These are phyloP conservation scores for Uncinocarpus reesii DNA, from an alignment of 2,329 filamentous ascomycete genomes.

Conservation along the genomic window DNA sequence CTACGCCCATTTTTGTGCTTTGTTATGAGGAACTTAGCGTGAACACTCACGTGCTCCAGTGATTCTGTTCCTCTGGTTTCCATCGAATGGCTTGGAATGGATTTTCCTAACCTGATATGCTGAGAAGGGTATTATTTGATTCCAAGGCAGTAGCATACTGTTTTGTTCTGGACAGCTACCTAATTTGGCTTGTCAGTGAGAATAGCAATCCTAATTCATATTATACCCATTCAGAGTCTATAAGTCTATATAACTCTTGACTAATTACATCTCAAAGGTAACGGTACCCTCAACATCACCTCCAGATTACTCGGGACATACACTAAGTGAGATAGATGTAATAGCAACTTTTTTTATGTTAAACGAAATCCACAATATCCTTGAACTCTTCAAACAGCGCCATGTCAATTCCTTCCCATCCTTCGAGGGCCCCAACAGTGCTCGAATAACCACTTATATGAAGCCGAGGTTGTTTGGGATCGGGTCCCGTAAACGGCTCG, in stretches of 20 bases:
- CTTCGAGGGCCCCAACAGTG: not conserved
- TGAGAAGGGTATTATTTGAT: too few relatives aligned
- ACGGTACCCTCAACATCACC: too few relatives aligned
- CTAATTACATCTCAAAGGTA: too few relatives aligned
- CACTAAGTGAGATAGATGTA: not conserved
- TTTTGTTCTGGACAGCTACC: too few relatives aligned
- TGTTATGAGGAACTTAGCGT: not conserved
- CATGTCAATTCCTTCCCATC: slow-evolving; percentile 32
- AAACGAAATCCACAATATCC: slow-evolving; percentile 33
- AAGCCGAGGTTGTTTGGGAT: not conserved
- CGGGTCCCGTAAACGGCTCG: not conserved
- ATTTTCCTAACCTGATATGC: too few relatives aligned
- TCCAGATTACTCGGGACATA: not conserved
- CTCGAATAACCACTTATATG: not conserved
- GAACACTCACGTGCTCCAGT: not conserved
- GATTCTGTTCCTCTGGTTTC: not conserved
- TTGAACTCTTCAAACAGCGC: slow-evolving; percentile 33
- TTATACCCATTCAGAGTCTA: too few relatives aligned
- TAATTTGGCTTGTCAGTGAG: too few relatives aligned
- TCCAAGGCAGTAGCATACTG: too few relatives aligned
- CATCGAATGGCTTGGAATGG: not conserved
- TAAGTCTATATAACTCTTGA: too few relatives aligned
- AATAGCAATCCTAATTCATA: too few relatives aligned
- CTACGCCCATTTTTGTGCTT: not conserved
- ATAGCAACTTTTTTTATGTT: slow-evolving; percentile 6